Evolutionary conservation across 1,284 basidiomycete species (phyloP).

Genomic region (Leccinum pachyderme): DNA sequence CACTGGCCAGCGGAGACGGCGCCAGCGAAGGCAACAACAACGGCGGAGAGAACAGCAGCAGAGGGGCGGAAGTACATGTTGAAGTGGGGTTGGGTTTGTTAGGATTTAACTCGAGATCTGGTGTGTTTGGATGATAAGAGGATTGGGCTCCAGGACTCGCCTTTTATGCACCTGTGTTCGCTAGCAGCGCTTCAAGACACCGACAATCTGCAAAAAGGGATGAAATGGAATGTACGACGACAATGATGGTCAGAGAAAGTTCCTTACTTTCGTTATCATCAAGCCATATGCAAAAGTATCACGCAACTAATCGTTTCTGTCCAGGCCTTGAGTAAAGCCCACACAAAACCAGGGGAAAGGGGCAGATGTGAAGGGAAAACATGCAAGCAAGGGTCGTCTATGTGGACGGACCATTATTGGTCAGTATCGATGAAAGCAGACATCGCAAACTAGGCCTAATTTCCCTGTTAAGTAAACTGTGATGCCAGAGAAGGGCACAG

Average conservation of each 20-base stretch:
- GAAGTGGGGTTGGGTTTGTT: neutral
- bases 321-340: neutral
- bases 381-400: too few relatives aligned
- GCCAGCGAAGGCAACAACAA: conserved; percentile 9
- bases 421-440: neutral
- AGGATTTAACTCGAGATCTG: neutral
- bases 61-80: conserved; percentile 16
- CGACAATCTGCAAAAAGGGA: neutral
- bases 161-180: neutral
- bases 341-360: neutral
- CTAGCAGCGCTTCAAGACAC: neutral
- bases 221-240: neutral
- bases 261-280: neutral
- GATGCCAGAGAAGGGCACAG: neutral
- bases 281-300: neutral
- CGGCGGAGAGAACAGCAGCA: conserved; percentile 7
- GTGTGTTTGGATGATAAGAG: neutral
- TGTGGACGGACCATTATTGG: neutral
- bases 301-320: neutral
- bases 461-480: neutral
- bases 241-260: neutral
- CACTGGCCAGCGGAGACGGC: conserved; percentile 11
- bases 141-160: neutral
- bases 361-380: too few relatives aligned
- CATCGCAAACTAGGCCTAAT: neutral